These are phyloP conservation scores for Symbiodinium natans DNA, from an alignment of 73 alveolate species.

Conservation along the genomic window DNA sequence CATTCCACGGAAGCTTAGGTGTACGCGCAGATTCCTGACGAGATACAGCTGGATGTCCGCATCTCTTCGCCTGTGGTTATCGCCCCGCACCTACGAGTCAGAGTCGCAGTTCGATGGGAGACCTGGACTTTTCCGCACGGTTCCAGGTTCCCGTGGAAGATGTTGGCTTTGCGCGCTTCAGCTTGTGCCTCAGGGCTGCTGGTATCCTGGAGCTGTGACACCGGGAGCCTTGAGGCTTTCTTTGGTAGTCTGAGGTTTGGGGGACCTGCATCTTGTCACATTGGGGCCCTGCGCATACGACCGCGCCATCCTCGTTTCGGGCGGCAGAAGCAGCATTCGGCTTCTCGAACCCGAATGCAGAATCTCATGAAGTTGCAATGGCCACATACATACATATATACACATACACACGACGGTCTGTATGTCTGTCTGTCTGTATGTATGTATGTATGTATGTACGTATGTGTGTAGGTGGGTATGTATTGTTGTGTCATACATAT, in stretches of 20 bases:
- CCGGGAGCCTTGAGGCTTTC: background rate
- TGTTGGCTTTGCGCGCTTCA: background rate
- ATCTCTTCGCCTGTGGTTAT: slow-evolving; percentile 51
- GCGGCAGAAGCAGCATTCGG: no score
- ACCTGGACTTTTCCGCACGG: background rate
- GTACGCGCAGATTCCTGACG: slow-evolving; percentile 72
- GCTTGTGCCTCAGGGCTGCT: background rate
- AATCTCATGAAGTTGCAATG: no score
- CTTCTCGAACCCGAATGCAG: no score
- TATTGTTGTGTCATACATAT: no score
- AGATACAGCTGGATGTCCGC: slow-evolving; percentile 11
- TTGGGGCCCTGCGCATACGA: background rate
- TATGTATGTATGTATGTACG: no score
- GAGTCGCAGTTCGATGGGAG: background rate
- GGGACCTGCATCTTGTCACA: background rate
- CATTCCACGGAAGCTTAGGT: background rate
- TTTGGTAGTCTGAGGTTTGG: background rate
- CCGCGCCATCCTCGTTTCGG: background rate
- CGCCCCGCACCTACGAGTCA: background rate
- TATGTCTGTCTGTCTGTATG: no score
- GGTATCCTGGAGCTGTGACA: no score
- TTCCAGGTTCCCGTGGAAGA: background rate
- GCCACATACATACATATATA: background rate
- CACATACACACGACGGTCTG: background rate
- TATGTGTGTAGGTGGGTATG: no score